Evolutionary conservation across 495 filamentous ascomycete genomes (phyloP).

Genomic region (Penicillium desertorum): DNA sequence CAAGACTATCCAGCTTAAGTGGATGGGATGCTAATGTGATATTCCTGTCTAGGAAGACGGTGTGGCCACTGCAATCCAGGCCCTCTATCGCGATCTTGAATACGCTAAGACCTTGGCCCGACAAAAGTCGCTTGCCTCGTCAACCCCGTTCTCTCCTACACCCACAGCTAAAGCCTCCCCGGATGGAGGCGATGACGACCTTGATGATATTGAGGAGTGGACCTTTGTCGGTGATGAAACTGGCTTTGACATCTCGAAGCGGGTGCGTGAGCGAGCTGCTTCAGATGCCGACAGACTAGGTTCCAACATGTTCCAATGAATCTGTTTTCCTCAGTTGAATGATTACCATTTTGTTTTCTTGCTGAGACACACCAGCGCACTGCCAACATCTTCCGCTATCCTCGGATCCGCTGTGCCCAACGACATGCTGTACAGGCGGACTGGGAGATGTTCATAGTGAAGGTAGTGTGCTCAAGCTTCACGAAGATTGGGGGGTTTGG

Average conservation of each 20-base stretch:
- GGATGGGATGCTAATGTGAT: slow-evolving; percentile 1
- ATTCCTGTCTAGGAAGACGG: slow-evolving; percentile 69
- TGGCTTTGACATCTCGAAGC: slow-evolving; percentile 53
- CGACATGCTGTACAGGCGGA: background rate
- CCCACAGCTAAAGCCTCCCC: slow-evolving; percentile 36
- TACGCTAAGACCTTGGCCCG: slow-evolving; percentile 89
- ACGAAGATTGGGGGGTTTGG: background rate
- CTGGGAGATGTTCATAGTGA: background rate
- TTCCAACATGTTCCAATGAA: slow-evolving; percentile 17
- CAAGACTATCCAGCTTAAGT: background rate
- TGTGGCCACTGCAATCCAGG: slow-evolving; percentile 83
- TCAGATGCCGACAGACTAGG: slow-evolving; percentile 29
- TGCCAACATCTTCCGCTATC: background rate
- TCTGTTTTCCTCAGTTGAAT: slow-evolving; percentile 3
- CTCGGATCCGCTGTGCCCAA: background rate
- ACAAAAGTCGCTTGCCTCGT: slow-evolving; percentile 47
- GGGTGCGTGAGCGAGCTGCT: slow-evolving; percentile 36
- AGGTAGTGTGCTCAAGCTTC: background rate
- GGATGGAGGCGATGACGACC: slow-evolving; percentile 44
- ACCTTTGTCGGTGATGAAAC: slow-evolving; percentile 71
- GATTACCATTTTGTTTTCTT: slow-evolving; percentile 6
- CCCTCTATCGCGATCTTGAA: slow-evolving; percentile 92
- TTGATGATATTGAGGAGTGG: slow-evolving; percentile 62
- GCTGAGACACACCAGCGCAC: background rate
- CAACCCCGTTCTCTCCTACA: slow-evolving; percentile 44